These are phyloP conservation scores for Calonectria multiphialidica DNA, from an alignment of 2,329 filamentous ascomycete genomes.

Conservation along the genomic window DNA sequence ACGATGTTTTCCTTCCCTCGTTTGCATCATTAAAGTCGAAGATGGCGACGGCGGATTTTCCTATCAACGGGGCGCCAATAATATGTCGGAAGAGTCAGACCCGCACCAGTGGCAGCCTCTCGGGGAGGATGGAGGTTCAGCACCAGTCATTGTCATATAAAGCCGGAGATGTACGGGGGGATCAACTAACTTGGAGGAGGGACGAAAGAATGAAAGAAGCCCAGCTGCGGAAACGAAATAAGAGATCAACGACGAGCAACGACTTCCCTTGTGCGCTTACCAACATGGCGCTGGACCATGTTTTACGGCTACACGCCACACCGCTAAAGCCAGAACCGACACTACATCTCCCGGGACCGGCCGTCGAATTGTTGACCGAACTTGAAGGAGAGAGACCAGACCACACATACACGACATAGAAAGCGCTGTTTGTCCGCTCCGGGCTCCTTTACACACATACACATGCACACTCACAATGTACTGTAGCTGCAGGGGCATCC, in stretches of 20 bases:
- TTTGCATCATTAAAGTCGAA: conserved; percentile 21
- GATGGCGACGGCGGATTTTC: conserved; percentile 12
- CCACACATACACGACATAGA: conserved; percentile 25
- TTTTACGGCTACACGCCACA: conserved; percentile 37
- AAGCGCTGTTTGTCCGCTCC: conserved; percentile 33
- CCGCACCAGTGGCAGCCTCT: conserved; percentile 15
- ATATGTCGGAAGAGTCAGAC: conserved; percentile 20
- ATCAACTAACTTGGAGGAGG: conserved; percentile 15
- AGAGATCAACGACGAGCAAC: conserved; percentile 38
- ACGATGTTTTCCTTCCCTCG: conserved; percentile 25
- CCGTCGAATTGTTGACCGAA: conserved; percentile 33
- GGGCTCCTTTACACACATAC: conserved; percentile 35
- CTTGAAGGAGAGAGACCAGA: conserved; percentile 27
- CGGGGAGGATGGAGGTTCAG: background rate
- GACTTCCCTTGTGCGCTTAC: conserved; percentile 39
- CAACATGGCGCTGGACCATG: conserved; percentile 37
- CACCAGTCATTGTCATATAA: conserved; percentile 11
- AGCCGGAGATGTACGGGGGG: conserved; percentile 17
- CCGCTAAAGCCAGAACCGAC: conserved; percentile 33
- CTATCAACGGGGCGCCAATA: conserved; percentile 14
- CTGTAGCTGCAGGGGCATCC: conserved; percentile 29
- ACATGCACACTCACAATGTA: conserved; percentile 27
- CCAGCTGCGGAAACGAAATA: conserved; percentile 15
- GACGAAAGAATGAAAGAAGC: conserved; percentile 20
- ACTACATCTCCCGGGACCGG: conserved; percentile 30